phyloP scores from a whole-genome alignment of 192 early-diverging fungal species.

The Coemansia biformis region DNA sequence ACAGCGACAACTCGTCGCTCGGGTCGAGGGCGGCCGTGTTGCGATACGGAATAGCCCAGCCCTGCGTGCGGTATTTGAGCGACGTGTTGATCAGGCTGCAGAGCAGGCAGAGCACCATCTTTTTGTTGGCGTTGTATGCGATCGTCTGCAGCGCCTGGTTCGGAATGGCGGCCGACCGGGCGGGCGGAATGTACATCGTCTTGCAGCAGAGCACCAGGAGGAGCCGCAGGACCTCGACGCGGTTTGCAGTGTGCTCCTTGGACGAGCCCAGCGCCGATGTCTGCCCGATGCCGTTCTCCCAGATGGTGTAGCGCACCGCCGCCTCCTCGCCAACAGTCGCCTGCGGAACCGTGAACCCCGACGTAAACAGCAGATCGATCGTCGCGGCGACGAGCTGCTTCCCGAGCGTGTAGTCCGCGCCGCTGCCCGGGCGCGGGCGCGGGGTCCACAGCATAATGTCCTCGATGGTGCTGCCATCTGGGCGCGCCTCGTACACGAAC shows the following conservation, averaged over 20 bases:
- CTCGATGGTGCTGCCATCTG: slow-evolving; percentile 25
- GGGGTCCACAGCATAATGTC: slow-evolving; percentile 46
- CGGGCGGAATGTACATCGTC: slow-evolving; percentile 68
- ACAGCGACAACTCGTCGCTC: slow-evolving; percentile 65
- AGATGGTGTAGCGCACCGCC: slow-evolving; percentile 62
- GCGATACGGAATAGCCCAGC: slow-evolving; percentile 87
- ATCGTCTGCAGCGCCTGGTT: slow-evolving; percentile 35
- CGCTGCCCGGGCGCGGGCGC: slow-evolving; percentile 37
- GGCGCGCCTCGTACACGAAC: slow-evolving; percentile 66
- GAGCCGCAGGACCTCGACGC: slow-evolving; percentile 74
- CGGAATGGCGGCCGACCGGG: slow-evolving; percentile 13
- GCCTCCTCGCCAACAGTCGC: slow-evolving; percentile 46
- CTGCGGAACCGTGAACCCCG: slow-evolving; percentile 64
- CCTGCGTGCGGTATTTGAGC: slow-evolving; percentile 72
- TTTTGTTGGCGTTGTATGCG: slow-evolving; percentile 51
- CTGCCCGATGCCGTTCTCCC: slow-evolving; percentile 74
- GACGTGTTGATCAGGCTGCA: slow-evolving; percentile 86
- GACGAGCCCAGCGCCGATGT: slow-evolving; percentile 61
- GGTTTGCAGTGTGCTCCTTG: slow-evolving; percentile 64
- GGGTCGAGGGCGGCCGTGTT: slow-evolving; percentile 71
- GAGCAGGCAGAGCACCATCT: slow-evolving; percentile 67
- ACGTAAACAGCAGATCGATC: slow-evolving; percentile 59
- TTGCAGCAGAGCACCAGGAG: slow-evolving; percentile 72
- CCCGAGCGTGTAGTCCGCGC: slow-evolving; percentile 46
- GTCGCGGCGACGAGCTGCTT: slow-evolving; percentile 51